Evolutionary conservation across 768 basidiomycete genomes (phyloP).

Genomic region (Mycena crocata): DNA sequence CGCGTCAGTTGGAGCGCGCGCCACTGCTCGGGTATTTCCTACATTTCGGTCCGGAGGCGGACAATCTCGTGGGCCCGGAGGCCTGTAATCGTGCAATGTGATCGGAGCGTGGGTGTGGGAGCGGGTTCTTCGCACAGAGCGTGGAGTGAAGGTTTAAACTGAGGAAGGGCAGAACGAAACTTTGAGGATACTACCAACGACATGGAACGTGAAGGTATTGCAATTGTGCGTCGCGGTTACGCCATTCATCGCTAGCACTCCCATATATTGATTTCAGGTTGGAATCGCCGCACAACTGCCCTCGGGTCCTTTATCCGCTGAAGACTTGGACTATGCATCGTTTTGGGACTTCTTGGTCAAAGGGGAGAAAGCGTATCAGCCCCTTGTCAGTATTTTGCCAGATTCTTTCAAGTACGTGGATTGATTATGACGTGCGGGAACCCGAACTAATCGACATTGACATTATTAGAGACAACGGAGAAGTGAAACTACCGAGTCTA

Average conservation of each 20-base stretch:
- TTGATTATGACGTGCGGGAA: background rate
- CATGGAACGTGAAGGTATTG: background rate
- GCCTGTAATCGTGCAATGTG: too few relatives aligned
- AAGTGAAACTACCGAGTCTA: background rate
- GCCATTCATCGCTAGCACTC: background rate
- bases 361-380: conserved; percentile 4
- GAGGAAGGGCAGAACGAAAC: background rate
- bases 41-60: too few relatives aligned
- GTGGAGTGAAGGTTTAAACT: too few relatives aligned
- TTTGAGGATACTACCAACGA: background rate
- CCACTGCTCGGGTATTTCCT: too few relatives aligned
- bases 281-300: conserved; percentile 17
- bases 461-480: background rate
- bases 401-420: background rate
- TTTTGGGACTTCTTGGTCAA: conserved; percentile 15
- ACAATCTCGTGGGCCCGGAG: too few relatives aligned
- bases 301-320: background rate
- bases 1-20: too few relatives aligned
- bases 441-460: background rate
- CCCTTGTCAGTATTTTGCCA: background rate
- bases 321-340: conserved; percentile 9
- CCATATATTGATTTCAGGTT: background rate
- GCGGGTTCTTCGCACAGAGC: too few relatives aligned
- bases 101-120: too few relatives aligned
- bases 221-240: background rate